phyloP scores from a whole-genome alignment of 2,329 filamentous ascomycete species.

The Aureobasidium sp. region DNA sequence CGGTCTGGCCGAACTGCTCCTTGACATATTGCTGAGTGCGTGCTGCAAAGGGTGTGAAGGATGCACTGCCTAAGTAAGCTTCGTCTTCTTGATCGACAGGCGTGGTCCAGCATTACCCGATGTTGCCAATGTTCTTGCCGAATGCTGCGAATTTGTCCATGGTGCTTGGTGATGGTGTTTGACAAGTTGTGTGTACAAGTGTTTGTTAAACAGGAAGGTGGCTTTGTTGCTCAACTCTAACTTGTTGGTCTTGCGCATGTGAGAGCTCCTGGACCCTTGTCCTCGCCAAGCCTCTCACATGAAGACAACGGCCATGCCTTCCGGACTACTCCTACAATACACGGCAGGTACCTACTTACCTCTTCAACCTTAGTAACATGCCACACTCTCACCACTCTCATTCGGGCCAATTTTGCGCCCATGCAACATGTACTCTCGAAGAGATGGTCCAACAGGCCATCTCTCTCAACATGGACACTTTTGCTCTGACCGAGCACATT shows the following conservation, averaged over 20 bases:
- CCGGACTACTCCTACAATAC: no score
- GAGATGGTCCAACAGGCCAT: constrained; percentile 76
- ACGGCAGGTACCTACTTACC: no score
- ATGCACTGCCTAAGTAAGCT: constrained; percentile 54
- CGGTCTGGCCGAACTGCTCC: constrained; percentile 89
- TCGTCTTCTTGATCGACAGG: background rate
- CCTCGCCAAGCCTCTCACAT: constrained; percentile 10
- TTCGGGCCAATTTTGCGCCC: constrained; percentile 93
- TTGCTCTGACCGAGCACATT: constrained; percentile 93
- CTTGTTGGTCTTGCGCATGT: background rate
- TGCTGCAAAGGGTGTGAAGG: constrained; percentile 72
- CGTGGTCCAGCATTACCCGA: constrained; percentile 43
- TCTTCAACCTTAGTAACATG: constrained; percentile 52
- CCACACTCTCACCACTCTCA: constrained; percentile 97
- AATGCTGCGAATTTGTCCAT: constrained; percentile 67
- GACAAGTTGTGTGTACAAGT: background rate
- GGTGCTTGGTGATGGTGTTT: constrained; percentile 14
- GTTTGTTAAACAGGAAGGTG: background rate
- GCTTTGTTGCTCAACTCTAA: background rate
- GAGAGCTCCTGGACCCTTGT: constrained; percentile 8
- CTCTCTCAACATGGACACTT: constrained; percentile 66
- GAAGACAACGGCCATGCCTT: background rate
- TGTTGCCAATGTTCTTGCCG: constrained; percentile 64
- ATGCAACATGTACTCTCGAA: constrained; percentile 80
- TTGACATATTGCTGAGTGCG: constrained; percentile 96